These are phyloP conservation scores for Novymonas esmeraldas DNA, from an alignment of 208 protist genomes.

Conservation along the genomic window DNA sequence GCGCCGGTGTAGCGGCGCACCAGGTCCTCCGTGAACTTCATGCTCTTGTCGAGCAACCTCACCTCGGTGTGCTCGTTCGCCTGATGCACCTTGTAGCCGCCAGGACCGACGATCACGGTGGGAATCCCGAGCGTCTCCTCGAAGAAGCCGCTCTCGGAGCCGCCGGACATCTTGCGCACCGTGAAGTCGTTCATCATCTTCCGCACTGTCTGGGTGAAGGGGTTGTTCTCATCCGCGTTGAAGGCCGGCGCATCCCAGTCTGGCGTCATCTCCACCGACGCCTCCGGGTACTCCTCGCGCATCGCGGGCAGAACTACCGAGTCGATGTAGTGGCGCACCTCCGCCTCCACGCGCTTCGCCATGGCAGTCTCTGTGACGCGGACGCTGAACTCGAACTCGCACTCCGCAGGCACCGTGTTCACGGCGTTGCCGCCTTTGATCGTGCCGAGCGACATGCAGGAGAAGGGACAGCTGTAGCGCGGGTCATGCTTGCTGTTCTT, in stretches of 20 bases:
- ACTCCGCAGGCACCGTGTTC: constrained; percentile 60
- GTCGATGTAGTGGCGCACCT: constrained; percentile 43
- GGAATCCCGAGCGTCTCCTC: constrained; percentile 40
- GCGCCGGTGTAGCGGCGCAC: constrained; percentile 17
- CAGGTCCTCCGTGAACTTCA: constrained; percentile 27
- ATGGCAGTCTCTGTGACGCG: constrained; percentile 33
- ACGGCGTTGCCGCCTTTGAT: constrained; percentile 51
- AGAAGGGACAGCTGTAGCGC: constrained; percentile 35
- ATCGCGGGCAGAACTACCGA: constrained; percentile 32
- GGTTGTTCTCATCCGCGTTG: constrained; percentile 36
- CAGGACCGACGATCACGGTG: constrained; percentile 49
- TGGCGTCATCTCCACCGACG: constrained; percentile 26
- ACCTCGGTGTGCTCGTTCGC: constrained; percentile 54
- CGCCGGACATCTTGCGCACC: constrained; percentile 26
- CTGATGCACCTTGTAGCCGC: constrained; percentile 43
- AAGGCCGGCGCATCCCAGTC: constrained; percentile 26
- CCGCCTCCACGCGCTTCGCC: constrained; percentile 21
- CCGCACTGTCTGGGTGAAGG: constrained; percentile 40
- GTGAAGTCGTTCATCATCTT: constrained; percentile 10
- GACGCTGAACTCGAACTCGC: constrained; percentile 42
- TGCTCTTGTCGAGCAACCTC: constrained; percentile 26
- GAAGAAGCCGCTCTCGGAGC: constrained; percentile 58
- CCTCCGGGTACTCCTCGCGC: constrained; percentile 42
- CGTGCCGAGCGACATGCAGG: constrained; percentile 31
- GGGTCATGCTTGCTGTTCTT: constrained; percentile 23